Evolutionary conservation across 1,284 basidiomycete genomes (phyloP).

Genomic region (Melampsora abietis-canadensis): DNA sequence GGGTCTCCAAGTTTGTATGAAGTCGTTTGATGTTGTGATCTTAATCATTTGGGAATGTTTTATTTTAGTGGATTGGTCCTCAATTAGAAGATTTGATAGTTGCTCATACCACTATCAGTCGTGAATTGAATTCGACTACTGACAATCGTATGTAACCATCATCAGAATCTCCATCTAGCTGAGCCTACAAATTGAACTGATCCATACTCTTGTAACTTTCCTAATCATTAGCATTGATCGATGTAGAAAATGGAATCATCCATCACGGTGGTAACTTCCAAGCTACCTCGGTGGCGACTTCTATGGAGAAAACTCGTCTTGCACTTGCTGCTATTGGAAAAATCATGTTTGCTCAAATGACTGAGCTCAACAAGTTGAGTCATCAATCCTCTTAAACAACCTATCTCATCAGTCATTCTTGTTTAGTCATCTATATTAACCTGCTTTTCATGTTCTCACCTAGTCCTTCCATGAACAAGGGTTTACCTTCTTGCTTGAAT

Average conservation of each 20-base stretch:
- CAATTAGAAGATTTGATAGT: constrained; percentile 74
- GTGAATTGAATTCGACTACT: constrained; percentile 77
- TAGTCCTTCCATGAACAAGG: constrained; percentile 70
- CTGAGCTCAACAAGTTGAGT: constrained; percentile 67
- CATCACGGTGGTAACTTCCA: constrained; percentile 86
- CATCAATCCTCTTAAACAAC: background rate
- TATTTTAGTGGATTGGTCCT: constrained; percentile 68
- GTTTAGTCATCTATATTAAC: background rate
- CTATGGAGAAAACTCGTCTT: constrained; percentile 81
- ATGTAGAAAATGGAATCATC: constrained; percentile 64
- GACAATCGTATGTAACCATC: constrained; percentile 56
- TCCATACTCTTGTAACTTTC: constrained; percentile 53
- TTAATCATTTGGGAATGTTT: background rate
- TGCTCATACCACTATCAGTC: constrained; percentile 64
- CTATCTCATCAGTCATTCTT: no score
- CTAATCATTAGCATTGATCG: constrained; percentile 71
- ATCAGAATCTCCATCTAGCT: constrained; percentile 9
- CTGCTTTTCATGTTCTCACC: background rate
- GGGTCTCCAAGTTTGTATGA: background rate
- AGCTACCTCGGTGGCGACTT: constrained; percentile 77
- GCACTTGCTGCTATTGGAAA: constrained; percentile 77
- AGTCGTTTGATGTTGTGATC: no score
- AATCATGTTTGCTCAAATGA: constrained; percentile 74
- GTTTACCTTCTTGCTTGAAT: constrained; percentile 72
- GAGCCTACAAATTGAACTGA: constrained; percentile 10